A percentile compares a stretch with the other conserved stretches of the same genome.
These are phyloP conservation scores for Calocera viscosa DNA, from an alignment of 768 basidiomycete genomes.

Conservation along the genomic window DNA sequence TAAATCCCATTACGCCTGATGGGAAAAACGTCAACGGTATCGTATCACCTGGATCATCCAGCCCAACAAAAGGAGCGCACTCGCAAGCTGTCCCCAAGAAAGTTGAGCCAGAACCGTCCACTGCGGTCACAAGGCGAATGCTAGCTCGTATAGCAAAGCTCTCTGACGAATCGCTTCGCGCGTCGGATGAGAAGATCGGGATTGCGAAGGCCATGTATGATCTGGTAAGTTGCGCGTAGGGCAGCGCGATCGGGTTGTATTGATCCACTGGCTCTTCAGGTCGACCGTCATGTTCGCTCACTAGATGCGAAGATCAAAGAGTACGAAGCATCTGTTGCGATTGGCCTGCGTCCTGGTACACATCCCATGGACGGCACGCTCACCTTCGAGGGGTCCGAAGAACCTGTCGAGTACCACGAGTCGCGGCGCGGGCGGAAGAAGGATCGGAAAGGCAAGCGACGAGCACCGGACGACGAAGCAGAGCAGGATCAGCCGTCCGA, in stretches of 20 bases:
- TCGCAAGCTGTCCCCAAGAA: not conserved
- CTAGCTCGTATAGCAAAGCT: conserved; percentile 48
- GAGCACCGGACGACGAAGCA: not conserved
- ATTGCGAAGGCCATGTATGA: conserved; percentile 59
- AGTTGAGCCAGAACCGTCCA: not conserved
- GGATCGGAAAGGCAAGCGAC: not conserved
- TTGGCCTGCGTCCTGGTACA: conserved; percentile 43
- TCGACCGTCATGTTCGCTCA: conserved; percentile 66
- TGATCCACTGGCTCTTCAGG: conserved; percentile 31
- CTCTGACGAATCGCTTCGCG: conserved; percentile 46
- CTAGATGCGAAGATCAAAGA: conserved; percentile 63
- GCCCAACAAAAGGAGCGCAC: not conserved
- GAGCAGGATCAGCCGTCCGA: not conserved
- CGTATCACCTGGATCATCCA: not conserved
- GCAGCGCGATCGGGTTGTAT: not conserved
- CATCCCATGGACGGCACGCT: conserved; percentile 22
- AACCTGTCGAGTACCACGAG: conserved; percentile 23
- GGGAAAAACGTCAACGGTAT: not conserved
- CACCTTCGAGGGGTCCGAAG: conserved; percentile 22
- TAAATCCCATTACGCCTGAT: not conserved
- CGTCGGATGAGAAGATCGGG: conserved; percentile 66
- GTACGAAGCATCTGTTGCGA: conserved; percentile 43
- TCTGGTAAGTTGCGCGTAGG: conserved; percentile 37
- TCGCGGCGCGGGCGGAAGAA: conserved; percentile 7
- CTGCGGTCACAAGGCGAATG: conserved; percentile 32